phyloP scores from a whole-genome alignment of 352 stramenopile genomes.

The Hyaloperonospora brassicae region DNA sequence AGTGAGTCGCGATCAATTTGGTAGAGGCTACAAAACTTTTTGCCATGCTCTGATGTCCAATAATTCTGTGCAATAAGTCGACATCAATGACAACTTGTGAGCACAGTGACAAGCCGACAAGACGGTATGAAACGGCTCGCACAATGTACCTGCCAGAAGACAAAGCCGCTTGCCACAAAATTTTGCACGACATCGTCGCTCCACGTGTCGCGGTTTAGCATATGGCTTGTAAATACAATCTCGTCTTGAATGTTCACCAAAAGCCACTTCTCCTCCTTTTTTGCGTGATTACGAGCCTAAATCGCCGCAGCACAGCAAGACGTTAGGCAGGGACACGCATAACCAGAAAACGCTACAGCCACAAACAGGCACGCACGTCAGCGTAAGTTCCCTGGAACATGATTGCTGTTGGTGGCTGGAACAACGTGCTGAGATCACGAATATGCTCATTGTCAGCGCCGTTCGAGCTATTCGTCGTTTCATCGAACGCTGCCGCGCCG shows the following conservation, averaged over 20 bases:
- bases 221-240: constrained; percentile 91
- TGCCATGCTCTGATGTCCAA: constrained; percentile 68
- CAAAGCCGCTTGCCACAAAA: constrained; percentile 88
- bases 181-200: constrained; percentile 92
- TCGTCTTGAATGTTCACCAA: constrained; percentile 93
- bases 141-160: constrained; percentile 88
- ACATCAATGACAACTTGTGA: constrained; percentile 1
- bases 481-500: constrained; percentile 9
- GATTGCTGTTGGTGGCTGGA: constrained; percentile 62
- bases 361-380: constrained; percentile 35
- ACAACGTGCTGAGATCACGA: constrained; percentile 58
- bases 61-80: constrained; percentile 44
- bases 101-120: not conserved
- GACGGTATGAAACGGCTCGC: not conserved
- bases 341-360: not conserved
- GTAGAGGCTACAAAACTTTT: constrained; percentile 79
- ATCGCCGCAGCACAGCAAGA: not conserved
- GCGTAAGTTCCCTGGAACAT: constrained; percentile 78
- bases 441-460: constrained; percentile 14
- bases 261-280: constrained; percentile 86
- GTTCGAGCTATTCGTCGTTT: constrained; percentile 7
- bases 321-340: not conserved
- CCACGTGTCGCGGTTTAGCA: constrained; percentile 94
- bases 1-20: constrained; percentile 62
- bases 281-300: constrained; percentile 64